These are phyloP conservation scores for Zizania latifolia DNA, from an alignment of 176 grass and related monocot genomes.

Conservation along the genomic window DNA sequence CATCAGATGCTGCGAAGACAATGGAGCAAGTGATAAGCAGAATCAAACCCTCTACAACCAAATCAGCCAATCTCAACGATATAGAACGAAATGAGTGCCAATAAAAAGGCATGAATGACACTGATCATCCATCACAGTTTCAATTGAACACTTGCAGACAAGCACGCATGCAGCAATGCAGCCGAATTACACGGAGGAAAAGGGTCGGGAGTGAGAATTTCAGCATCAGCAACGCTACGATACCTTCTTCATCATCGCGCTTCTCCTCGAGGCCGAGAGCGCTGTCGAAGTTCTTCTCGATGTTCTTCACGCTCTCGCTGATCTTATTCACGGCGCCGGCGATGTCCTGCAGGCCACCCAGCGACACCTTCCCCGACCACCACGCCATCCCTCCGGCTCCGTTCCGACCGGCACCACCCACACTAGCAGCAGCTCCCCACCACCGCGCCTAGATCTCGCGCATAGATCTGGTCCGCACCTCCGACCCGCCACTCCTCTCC, in stretches of 20 bases:
- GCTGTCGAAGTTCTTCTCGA: conserved; percentile 97
- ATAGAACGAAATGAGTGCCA: not conserved
- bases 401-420: conserved; percentile 16
- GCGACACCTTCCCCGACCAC: conserved; percentile 81
- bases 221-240: not conserved
- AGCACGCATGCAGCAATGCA: not conserved
- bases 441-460: conserved; percentile 55
- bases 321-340: conserved; percentile 94
- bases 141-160: not conserved
- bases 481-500: too few relatives aligned
- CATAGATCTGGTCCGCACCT: too few relatives aligned
- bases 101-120: not conserved
- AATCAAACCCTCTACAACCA: not conserved
- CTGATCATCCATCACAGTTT: not conserved
- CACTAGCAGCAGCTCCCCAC: not conserved
- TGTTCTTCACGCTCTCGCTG: conserved; percentile 99
- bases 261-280: conserved; percentile 95
- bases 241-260: conserved; percentile 70
- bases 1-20: not conserved
- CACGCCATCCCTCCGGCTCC: conserved; percentile 59
- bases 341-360: conserved; percentile 87
- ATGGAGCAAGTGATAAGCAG: not conserved
- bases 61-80: not conserved
- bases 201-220: not conserved
- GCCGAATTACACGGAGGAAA: not conserved